Evolutionary conservation across 805 yeast species (phyloP).

Genomic region (Tetrapisispora iriomotensis): DNA sequence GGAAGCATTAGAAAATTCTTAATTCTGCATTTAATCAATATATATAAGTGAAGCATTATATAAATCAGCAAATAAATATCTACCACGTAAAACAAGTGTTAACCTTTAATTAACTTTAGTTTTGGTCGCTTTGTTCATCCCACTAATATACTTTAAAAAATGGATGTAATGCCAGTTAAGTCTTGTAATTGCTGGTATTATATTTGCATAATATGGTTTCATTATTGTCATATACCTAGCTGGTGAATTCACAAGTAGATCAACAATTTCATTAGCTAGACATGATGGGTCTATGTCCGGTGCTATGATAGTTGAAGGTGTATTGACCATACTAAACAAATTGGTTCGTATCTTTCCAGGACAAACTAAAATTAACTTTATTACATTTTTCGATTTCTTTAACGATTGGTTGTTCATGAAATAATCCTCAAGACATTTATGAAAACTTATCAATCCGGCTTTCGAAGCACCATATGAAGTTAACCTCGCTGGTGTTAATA

Average conservation of each 20-base stretch:
- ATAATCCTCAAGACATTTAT: slow-evolving; percentile 55
- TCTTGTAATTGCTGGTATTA: slow-evolving; percentile 61
- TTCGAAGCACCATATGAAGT: slow-evolving; percentile 85
- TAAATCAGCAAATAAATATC: no score
- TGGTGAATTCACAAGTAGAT: slow-evolving; percentile 36
- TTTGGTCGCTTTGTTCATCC: slow-evolving; percentile 44
- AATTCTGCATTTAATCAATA: no score
- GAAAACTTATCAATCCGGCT: slow-evolving; percentile 75
- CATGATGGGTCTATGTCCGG: slow-evolving; percentile 66
- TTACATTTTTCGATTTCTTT: slow-evolving; percentile 11
- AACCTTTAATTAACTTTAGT: neutral
- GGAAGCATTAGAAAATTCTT: slow-evolving; percentile 40
- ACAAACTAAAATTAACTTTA: slow-evolving; percentile 66
- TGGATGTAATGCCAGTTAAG: slow-evolving; percentile 51
- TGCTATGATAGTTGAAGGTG: slow-evolving; percentile 70
- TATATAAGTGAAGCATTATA: no score
- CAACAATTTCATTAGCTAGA: slow-evolving; percentile 51
- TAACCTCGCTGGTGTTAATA: slow-evolving; percentile 71
- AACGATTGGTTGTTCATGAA: slow-evolving; percentile 33
- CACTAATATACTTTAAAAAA: slow-evolving; percentile 41
- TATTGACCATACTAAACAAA: slow-evolving; percentile 62
- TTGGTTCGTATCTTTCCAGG: slow-evolving; percentile 79
- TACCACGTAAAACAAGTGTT: neutral
- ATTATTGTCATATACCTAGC: slow-evolving; percentile 64
- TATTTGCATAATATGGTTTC: slow-evolving; percentile 66